These are phyloP conservation scores for Paraphaeosphaeria sporulosa DNA, from an alignment of 2,329 filamentous ascomycete species.

Conservation along the genomic window DNA sequence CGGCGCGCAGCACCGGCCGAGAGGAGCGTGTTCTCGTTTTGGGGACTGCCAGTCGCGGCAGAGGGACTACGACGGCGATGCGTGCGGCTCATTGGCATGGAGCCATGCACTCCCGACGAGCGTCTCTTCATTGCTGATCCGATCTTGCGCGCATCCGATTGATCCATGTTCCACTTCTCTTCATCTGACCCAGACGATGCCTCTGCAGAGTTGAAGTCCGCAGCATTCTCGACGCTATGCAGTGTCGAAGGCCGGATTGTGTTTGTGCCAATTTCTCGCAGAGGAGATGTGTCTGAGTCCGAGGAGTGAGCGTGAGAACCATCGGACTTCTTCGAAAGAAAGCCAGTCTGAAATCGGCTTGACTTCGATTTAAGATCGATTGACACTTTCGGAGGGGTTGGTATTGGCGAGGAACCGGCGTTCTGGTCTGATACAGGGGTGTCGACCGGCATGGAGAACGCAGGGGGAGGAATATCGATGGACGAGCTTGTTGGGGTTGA, in stretches of 20 bases:
- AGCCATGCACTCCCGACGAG: conserved; percentile 56
- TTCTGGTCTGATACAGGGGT: conserved; percentile 33
- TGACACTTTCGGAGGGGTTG: conserved; percentile 64
- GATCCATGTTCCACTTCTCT: conserved; percentile 58
- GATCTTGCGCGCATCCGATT: conserved; percentile 62
- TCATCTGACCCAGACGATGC: conserved; percentile 55
- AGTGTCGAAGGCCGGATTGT: conserved; percentile 59
- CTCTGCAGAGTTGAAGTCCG: conserved; percentile 34
- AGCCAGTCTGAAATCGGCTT: conserved; percentile 87
- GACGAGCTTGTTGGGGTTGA: conserved; percentile 65
- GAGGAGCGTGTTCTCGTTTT: conserved; percentile 67
- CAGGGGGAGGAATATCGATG: conserved; percentile 61
- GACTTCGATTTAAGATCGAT: conserved; percentile 66
- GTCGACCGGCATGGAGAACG: conserved; percentile 54
- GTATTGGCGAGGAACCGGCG: conserved; percentile 64
- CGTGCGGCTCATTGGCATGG: conserved; percentile 46
- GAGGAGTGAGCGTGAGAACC: conserved; percentile 68
- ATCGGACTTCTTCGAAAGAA: conserved; percentile 72
- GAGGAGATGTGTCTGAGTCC: conserved; percentile 60
- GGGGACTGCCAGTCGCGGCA: conserved; percentile 56
- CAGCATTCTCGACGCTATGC: conserved; percentile 57
- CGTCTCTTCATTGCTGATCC: conserved; percentile 63
- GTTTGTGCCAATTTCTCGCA: conserved; percentile 56
- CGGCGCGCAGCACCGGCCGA: conserved; percentile 71
- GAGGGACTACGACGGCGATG: conserved; percentile 66